Evolutionary conservation across 2,329 filamentous ascomycete species (phyloP), one percentile per base, ranked within the genome.

Genomic region (Epichloe gansuensis): DNA sequence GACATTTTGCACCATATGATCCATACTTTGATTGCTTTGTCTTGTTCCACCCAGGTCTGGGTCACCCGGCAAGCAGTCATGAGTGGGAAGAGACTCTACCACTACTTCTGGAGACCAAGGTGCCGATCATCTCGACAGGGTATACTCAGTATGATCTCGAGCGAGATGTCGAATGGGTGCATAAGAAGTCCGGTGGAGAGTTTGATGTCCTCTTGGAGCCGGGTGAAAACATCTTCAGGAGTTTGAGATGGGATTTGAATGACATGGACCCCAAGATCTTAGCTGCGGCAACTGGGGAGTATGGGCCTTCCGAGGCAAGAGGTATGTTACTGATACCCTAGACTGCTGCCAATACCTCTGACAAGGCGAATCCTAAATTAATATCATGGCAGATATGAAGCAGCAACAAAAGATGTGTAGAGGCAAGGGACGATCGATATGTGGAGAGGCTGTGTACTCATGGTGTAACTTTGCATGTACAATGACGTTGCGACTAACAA

Each of bases 1-100:
- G 89, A 47, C 80, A 91, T 65, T 98, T 97, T 72, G 82, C 87
- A 54, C 93, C 94, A 0, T 96, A 94, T 65, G 93, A 98, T 65
- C 93, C 93, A 1, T 98, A 98, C 72, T 95, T 98, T 68, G 93
- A 98, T 74, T 93, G 88, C 69, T 95, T 98, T 65, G 83, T 98
- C 63, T 79, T 96, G 50, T 98, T 97, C 76, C 94, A 98, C 64
- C 94, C 94, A 0, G 94, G 94, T 8, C 78, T 98, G 17, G 94
- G 93, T 12, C 93, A 98, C 67, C 91, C 94, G 0, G 89, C 91
- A 13, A 91, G 86, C 63, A 88, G 87, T 50, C 88, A 95, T 62
- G 93, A 98, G 68, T 98, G 94, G 93, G 80, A 86, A 54, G 84
- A 91, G 61, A 97, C 93, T 0, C 71, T 98, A 7, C 93, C 93